These are phyloP conservation scores for Chlorophyllum brunneum DNA, from an alignment of 768 basidiomycete genomes.

Conservation along the genomic window DNA sequence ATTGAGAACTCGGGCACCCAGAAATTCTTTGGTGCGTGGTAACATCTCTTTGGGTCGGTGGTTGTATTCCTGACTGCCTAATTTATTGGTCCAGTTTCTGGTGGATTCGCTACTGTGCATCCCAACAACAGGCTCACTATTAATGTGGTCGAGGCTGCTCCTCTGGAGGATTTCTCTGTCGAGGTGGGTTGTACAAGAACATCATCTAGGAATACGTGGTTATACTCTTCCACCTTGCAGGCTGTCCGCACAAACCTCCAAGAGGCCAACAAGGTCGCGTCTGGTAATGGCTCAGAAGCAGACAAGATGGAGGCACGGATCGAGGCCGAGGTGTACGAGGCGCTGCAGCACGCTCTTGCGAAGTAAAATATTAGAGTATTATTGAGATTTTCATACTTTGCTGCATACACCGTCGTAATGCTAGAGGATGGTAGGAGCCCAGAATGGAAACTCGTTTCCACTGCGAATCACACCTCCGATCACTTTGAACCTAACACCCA, in stretches of 20 bases:
- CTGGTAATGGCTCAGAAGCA: slow-evolving; percentile 84
- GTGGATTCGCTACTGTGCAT: slow-evolving; percentile 97
- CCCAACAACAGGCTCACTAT: slow-evolving; percentile 96
- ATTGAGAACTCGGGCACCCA: slow-evolving; percentile 79
- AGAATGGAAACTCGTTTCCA: not conserved
- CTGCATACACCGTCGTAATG: not conserved
- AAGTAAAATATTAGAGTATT: slow-evolving; percentile 25
- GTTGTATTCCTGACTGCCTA: too few species aligned
- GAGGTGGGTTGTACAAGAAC: slow-evolving; percentile 55
- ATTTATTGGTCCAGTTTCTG: slow-evolving; percentile 59
- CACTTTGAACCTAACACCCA: not conserved
- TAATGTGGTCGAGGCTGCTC: slow-evolving; percentile 95
- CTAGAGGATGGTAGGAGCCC: not conserved
- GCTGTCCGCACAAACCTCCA: slow-evolving; percentile 86
- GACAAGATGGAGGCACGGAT: slow-evolving; percentile 92
- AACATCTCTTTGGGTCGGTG: not conserved
- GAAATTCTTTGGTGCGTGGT: slow-evolving; percentile 95
- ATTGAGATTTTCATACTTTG: not conserved
- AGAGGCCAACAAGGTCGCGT: slow-evolving; percentile 79
- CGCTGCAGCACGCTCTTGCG: slow-evolving; percentile 80
- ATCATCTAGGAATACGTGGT: not conserved
- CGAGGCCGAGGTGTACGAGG: slow-evolving; percentile 96
- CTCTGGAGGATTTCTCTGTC: slow-evolving; percentile 82
- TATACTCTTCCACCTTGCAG: slow-evolving; percentile 36
- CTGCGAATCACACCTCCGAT: not conserved